A percentile compares a stretch with the other conserved stretches of the same genome.
Evolutionary conservation across 2,329 filamentous ascomycete species (phyloP).

Genomic region (Dothistroma septosporum): DNA sequence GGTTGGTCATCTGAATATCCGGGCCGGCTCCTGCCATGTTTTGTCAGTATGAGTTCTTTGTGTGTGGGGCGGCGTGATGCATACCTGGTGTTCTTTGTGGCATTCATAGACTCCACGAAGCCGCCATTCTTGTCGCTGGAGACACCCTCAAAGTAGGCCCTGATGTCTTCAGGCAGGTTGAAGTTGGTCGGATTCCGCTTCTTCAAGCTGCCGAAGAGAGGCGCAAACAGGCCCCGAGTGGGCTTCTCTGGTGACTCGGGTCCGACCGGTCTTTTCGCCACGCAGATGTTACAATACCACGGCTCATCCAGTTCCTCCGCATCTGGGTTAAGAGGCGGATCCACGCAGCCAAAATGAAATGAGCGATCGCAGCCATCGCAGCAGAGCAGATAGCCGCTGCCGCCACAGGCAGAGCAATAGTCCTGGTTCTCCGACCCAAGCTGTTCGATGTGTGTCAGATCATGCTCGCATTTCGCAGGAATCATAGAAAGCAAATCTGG

Average conservation of each 20-base stretch:
- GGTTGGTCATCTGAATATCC: conserved; percentile 45
- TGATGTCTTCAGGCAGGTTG: conserved; percentile 64
- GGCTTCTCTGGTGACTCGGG: conserved; percentile 34
- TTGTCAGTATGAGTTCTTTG: not conserved
- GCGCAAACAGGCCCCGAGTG: conserved; percentile 55
- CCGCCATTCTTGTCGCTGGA: conserved; percentile 71
- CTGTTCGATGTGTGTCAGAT: conserved; percentile 41
- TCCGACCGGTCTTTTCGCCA: conserved; percentile 38
- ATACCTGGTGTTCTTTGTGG: conserved; percentile 53
- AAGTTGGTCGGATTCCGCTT: conserved; percentile 35
- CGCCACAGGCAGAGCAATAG: conserved; percentile 80
- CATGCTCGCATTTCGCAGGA: conserved; percentile 14
- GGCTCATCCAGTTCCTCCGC: conserved; percentile 54
- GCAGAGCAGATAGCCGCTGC: conserved; percentile 79
- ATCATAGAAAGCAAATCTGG: conserved; percentile 21
- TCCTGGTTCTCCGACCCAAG: conserved; percentile 67
- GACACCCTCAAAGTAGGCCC: conserved; percentile 76
- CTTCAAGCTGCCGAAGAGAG: conserved; percentile 53
- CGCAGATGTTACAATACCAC: conserved; percentile 80
- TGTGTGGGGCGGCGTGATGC: not conserved
- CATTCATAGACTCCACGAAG: conserved; percentile 66
- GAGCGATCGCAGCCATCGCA: conserved; percentile 89
- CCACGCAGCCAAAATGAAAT: conserved; percentile 85
- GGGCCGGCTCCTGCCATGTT: conserved; percentile 21
- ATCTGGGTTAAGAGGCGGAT: conserved; percentile 63